Conservation (phyloP, 495 filamentous ascomycete genomes). For the Aspergillus ellipticus region DNA sequence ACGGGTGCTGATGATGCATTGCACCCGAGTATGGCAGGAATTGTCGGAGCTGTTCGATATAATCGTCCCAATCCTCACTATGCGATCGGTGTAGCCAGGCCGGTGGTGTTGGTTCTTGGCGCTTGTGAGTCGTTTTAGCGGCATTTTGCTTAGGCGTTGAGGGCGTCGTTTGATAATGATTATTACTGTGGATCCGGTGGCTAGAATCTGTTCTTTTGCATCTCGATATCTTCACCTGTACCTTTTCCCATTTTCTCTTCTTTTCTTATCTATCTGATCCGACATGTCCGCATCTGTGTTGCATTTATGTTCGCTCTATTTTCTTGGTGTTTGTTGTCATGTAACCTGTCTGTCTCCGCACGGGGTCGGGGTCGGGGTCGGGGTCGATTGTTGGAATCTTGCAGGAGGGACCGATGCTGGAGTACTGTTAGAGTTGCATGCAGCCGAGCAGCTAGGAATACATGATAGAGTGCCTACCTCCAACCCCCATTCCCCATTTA, state of each 20-base stretch:
- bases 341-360: too few relatives aligned
- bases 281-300: neutral
- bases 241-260: neutral
- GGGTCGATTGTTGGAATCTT: neutral
- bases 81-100: neutral
- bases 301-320: neutral
- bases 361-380: neutral
- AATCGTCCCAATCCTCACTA: conserved; percentile 1
- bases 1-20: conserved; percentile 29
- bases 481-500: too few relatives aligned
- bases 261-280: neutral
- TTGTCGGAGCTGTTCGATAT: neutral
- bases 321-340: neutral
- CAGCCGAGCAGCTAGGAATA: neutral
- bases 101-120: neutral
- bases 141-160: conserved; percentile 35
- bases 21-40: neutral
- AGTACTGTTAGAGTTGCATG: neutral
- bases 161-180: neutral
- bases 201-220: neutral
- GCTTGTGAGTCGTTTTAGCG: conserved; percentile 29
- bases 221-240: neutral
- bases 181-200: neutral
- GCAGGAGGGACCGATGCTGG: neutral
- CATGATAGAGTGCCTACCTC: neutral